Conservation (phyloP, 2,329 filamentous ascomycete genomes). For the Colletotrichum sp. region DNA sequence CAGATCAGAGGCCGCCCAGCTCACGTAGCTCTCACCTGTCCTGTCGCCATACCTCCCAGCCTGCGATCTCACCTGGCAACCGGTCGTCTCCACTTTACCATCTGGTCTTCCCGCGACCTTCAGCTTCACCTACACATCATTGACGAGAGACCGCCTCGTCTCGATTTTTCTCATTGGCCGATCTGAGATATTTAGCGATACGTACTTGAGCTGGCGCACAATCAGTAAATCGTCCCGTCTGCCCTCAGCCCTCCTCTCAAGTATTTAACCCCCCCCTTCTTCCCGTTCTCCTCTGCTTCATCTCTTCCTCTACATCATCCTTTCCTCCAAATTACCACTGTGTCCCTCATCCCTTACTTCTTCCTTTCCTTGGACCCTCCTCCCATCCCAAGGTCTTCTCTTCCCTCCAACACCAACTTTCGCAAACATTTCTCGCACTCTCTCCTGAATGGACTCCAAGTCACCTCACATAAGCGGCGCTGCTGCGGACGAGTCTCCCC, state of each 20-base stretch:
- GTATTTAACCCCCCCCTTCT: neutral
- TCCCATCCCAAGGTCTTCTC: neutral
- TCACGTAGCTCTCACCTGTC: too few species aligned
- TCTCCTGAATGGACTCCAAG: neutral
- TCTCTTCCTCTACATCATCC: accelerated
- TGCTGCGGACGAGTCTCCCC: neutral
- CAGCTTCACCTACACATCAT: neutral
- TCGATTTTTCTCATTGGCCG: neutral
- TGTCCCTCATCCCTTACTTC: accelerated
- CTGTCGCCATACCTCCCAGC: neutral
- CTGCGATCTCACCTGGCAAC: neutral
- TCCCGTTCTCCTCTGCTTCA: accelerated
- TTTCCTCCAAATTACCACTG: neutral
- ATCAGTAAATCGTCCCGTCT: neutral
- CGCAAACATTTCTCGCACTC: neutral
- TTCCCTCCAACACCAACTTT: neutral
- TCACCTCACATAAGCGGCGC: neutral
- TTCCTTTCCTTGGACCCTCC: accelerated
- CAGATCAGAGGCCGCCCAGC: too few species aligned
- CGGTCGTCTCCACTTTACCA: neutral
- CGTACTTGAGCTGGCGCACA: neutral
- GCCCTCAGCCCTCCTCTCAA: neutral
- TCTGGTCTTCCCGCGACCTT: neutral
- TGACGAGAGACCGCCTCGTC: neutral
- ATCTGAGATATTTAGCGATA: neutral